Evolutionary conservation across 306 rosid genomes (phyloP).

Genomic region (Alnus glutinosa): DNA sequence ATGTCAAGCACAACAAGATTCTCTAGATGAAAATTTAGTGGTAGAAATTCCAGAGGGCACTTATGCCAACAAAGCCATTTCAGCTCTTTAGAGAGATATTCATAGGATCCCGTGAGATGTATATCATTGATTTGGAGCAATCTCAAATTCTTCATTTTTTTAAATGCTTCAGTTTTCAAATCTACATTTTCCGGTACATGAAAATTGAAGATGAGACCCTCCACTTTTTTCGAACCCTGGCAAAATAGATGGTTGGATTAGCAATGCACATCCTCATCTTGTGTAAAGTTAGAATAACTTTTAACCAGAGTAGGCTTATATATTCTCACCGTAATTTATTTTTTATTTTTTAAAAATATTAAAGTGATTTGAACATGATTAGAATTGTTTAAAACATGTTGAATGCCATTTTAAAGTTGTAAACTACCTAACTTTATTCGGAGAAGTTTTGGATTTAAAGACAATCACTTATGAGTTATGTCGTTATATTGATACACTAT

Average conservation of each 20-base stretch:
- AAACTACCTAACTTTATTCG: no score
- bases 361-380: neutral
- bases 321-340: no score
- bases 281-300: no score
- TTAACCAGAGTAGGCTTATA: neutral
- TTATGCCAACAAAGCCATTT: neutral
- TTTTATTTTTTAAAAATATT: no score
- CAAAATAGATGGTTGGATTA: neutral
- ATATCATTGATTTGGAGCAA: neutral
- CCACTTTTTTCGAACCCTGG: neutral
- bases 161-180: neutral
- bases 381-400: neutral
- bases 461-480: no score
- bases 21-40: neutral
- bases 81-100: neutral
- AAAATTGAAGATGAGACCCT: neutral
- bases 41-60: neutral
- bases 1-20: neutral
- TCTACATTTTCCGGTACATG: no score
- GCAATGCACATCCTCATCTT: neutral
- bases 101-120: neutral
- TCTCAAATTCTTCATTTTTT: neutral
- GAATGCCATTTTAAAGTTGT: neutral
- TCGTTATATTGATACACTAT: no score
- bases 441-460: no score